These are phyloP conservation scores for Pythium folliculosum DNA, from an alignment of 352 stramenopile species.

Conservation along the genomic window DNA sequence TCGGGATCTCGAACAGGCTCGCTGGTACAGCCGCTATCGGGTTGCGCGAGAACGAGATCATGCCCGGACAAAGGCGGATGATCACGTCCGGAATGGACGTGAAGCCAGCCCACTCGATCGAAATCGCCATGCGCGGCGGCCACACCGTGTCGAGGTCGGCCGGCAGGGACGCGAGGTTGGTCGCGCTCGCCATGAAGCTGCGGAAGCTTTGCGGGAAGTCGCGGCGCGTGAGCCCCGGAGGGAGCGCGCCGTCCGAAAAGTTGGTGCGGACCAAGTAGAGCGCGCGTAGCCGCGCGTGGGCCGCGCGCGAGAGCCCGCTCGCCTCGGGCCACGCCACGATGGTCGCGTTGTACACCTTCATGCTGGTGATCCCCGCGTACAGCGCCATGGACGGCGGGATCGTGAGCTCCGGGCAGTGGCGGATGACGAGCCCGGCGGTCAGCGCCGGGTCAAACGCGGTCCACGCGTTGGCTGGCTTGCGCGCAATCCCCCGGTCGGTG, in stretches of 20 bases:
- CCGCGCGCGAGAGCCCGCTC: not conserved
- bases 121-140: not conserved
- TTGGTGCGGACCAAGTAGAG: slow-evolving; percentile 8
- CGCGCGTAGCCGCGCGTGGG: not conserved
- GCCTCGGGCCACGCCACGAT: not conserved
- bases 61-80: not conserved
- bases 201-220: not conserved
- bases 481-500: not conserved
- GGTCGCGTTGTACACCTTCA: slow-evolving; percentile 25
- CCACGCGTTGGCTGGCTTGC: not conserved
- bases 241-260: not conserved
- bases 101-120: not conserved
- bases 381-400: not conserved
- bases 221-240: not conserved
- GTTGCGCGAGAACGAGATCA: not conserved
- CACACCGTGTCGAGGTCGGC: slow-evolving; percentile 3
- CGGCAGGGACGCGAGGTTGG: slow-evolving; percentile 2
- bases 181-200: not conserved
- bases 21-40: not conserved
- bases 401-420: slow-evolving; percentile 13
- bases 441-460: not conserved
- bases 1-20: slow-evolving; percentile 3
- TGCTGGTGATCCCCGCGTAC: not conserved
- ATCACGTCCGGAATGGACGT: not conserved
- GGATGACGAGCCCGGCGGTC: not conserved